Percentiles rank a stretch among this genome's conserved stretches.
Conservation (phyloP, 139 green algal genomes). For the Chlorella ohadii region DNA sequence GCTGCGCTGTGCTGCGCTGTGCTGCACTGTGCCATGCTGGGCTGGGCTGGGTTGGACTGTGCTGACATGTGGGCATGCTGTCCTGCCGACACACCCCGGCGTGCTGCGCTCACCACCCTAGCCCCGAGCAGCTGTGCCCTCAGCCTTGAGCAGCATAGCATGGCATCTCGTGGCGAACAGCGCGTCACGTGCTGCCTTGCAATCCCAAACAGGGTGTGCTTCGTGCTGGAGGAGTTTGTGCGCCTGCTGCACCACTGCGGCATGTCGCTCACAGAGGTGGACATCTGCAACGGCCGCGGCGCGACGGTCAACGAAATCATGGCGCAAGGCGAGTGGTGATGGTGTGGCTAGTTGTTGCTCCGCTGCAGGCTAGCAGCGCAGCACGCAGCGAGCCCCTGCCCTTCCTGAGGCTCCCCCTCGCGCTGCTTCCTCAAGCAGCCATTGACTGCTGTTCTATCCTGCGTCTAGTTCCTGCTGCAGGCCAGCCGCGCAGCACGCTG, state of each 20-base stretch:
- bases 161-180: no score
- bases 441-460: background rate
- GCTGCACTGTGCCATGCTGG: no score
- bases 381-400: no score
- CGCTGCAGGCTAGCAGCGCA: conserved; percentile 61
- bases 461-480: background rate
- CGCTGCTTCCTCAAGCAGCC: no score
- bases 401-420: no score
- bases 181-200: no score
- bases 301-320: conserved; percentile 79
- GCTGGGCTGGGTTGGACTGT: no score
- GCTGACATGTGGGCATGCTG: no score
- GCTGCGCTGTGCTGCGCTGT: background rate
- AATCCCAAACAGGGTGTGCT: conserved; percentile 87
- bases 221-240: conserved; percentile 96
- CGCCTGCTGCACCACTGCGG: conserved; percentile 92
- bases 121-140: no score
- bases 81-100: no score
- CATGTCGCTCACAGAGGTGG: conserved; percentile 85
- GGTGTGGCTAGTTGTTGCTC: background rate
- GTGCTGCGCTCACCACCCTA: no score
- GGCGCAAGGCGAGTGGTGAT: background rate
- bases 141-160: no score
- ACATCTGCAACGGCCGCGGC: conserved; percentile 89
- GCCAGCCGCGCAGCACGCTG: conserved; percentile 83